Percentiles rank a stretch among this genome's conserved stretches.
Conservation (phyloP, 2,329 filamentous ascomycete species). For the Cladophialophora chaetospira region DNA sequence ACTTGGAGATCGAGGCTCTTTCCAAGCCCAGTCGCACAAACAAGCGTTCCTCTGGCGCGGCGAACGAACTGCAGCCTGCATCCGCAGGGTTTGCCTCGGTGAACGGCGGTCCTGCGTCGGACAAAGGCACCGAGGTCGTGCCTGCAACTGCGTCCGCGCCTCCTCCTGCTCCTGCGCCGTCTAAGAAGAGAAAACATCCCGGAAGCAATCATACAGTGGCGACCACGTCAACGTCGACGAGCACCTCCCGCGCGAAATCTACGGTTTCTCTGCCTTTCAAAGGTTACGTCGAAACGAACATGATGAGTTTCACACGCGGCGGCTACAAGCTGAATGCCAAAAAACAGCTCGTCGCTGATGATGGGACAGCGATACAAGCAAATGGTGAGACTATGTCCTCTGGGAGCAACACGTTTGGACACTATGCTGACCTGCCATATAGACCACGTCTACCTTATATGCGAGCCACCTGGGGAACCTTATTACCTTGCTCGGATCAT, state of each 20-base stretch:
- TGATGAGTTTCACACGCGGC: conserved; percentile 81
- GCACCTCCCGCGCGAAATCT: conserved; percentile 37
- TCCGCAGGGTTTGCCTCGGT: conserved; percentile 19
- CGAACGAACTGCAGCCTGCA: conserved; percentile 14
- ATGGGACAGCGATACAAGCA: conserved; percentile 77
- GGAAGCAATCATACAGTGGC: conserved; percentile 41
- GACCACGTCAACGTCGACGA: conserved; percentile 39
- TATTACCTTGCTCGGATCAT: conserved; percentile 98
- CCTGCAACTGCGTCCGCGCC: conserved; percentile 52
- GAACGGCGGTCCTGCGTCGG: conserved; percentile 10
- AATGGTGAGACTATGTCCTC: conserved; percentile 69
- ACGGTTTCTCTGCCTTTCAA: conserved; percentile 35
- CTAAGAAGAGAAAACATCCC: conserved; percentile 85
- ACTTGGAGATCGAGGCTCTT: conserved; percentile 77
- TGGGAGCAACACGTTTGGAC: neutral
- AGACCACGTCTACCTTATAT: conserved; percentile 94
- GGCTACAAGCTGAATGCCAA: conserved; percentile 66
- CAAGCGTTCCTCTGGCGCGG: conserved; percentile 25
- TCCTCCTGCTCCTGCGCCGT: conserved; percentile 50
- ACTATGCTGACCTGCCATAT: conserved; percentile 30
- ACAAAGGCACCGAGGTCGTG: conserved; percentile 5
- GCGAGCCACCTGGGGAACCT: conserved; percentile 94
- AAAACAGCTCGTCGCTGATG: conserved; percentile 81
- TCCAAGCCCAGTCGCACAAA: conserved; percentile 37
- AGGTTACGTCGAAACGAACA: conserved; percentile 66